Evolutionary conservation across 2,329 filamentous ascomycete species (phyloP).

Genomic region (Talaromyces sp.): DNA sequence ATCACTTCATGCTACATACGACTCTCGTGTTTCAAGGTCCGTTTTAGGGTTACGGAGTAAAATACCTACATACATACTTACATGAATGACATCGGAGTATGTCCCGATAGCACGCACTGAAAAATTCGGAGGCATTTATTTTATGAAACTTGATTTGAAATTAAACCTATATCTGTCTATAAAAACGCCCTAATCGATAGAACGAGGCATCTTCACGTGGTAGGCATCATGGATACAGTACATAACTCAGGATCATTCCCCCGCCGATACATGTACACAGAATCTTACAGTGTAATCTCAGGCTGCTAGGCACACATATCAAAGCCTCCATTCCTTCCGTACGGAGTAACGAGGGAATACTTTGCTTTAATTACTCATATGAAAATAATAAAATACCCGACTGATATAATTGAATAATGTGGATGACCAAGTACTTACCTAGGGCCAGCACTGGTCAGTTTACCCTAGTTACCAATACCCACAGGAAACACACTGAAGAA

Average conservation of each 20-base stretch:
- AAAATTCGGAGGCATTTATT: neutral
- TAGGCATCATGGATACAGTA: neutral
- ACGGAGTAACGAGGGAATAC: neutral
- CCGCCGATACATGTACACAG: constrained; percentile 1
- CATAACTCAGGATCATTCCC: constrained; percentile 1
- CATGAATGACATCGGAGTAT: neutral
- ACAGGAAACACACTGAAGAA: constrained; percentile 9
- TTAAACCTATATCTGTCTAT: neutral
- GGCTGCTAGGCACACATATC: constrained; percentile 7
- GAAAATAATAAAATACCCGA: neutral
- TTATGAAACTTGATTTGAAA: neutral
- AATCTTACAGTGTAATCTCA: constrained; percentile 1
- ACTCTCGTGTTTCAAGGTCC: neutral
- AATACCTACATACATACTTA: neutral
- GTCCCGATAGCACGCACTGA: neutral
- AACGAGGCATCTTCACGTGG: neutral
- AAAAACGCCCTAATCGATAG: neutral
- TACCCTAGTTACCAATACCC: constrained; percentile 6
- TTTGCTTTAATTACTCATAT: neutral
- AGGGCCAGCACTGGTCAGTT: neutral
- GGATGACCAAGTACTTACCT: neutral
- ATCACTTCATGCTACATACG: neutral
- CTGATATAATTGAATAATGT: neutral
- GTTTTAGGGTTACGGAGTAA: neutral
- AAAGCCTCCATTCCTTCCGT: constrained; percentile 5